A percentile compares a stretch with the other conserved stretches of the same genome.
These are phyloP conservation scores for Auxenochlorella pyrenoidosa DNA, from an alignment of 139 green algal genomes.

Conservation along the genomic window DNA sequence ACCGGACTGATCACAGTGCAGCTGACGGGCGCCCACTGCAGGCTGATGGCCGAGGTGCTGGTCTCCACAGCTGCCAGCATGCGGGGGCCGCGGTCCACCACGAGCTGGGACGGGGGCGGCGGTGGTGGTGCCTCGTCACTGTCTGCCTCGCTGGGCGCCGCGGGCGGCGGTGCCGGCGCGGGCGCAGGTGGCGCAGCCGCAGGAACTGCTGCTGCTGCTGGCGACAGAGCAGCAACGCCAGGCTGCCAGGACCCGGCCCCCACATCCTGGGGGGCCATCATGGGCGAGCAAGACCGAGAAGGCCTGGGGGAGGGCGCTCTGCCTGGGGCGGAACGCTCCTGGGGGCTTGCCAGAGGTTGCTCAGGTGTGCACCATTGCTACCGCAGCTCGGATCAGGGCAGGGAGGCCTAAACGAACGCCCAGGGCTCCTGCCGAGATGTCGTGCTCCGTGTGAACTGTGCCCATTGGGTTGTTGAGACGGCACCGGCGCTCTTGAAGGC, in stretches of 20 bases:
- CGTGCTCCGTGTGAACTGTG: too few relatives aligned
- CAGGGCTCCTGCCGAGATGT: too few relatives aligned
- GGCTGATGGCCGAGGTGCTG: slow-evolving; percentile 13
- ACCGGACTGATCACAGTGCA: slow-evolving; percentile 18
- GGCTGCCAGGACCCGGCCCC: too few relatives aligned
- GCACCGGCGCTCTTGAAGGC: too few relatives aligned
- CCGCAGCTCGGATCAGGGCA: not conserved
- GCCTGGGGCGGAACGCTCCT: too few relatives aligned
- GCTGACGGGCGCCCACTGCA: slow-evolving; percentile 40
- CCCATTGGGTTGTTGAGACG: too few relatives aligned
- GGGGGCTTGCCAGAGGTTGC: not conserved
- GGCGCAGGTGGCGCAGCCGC: not conserved
- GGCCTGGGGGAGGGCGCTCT: not conserved
- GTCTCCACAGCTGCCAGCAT: slow-evolving; percentile 14
- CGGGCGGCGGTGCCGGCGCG: too few relatives aligned
- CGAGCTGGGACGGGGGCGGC: slow-evolving; percentile 22
- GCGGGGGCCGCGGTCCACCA: slow-evolving; percentile 30
- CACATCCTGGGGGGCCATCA: too few relatives aligned
- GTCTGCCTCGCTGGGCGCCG: not conserved
- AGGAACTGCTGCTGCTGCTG: not conserved
- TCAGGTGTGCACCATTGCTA: not conserved
- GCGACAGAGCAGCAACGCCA: not conserved
- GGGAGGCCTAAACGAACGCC: too few relatives aligned
- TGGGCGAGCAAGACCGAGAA: too few relatives aligned
- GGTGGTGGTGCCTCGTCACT: not conserved